These are phyloP conservation scores for Pichia sp. DNA, from an alignment of 1,139 yeast genomes.

Conservation along the genomic window DNA sequence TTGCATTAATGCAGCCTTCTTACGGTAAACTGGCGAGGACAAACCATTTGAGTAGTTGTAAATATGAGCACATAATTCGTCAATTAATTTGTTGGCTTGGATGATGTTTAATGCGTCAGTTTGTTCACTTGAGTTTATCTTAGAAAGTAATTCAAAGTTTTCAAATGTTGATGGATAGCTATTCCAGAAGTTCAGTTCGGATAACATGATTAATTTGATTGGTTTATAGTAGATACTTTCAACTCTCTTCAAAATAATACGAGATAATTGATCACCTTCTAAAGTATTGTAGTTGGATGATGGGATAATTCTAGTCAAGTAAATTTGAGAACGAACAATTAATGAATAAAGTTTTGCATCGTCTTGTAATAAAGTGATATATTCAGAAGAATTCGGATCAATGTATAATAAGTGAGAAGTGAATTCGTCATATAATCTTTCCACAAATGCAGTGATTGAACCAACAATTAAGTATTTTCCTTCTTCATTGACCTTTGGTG, in stretches of 20 bases:
- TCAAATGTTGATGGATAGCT: constrained; percentile 17
- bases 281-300: constrained; percentile 32
- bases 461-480: constrained; percentile 79
- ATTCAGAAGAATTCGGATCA: constrained; percentile 94
- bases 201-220: constrained; percentile 55
- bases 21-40: constrained; percentile 47
- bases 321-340: constrained; percentile 78
- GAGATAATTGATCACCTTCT: constrained; percentile 56
- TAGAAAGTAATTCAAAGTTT: constrained; percentile 28
- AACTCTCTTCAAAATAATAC: constrained; percentile 76
- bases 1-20: constrained; percentile 77
- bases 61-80: constrained; percentile 56
- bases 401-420: constrained; percentile 78
- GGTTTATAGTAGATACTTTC: constrained; percentile 95
- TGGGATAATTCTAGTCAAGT: constrained; percentile 61
- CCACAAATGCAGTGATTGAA: constrained; percentile 77
- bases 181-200: constrained; percentile 70
- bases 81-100: constrained; percentile 50
- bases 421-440: constrained; percentile 92
- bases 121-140: constrained; percentile 25
- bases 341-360: constrained; percentile 71
- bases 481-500: constrained; percentile 54
- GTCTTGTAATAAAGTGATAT: constrained; percentile 83
- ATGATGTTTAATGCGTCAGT: constrained; percentile 24
- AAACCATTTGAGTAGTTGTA: constrained; percentile 48